Evolutionary conservation across 2,329 filamentous ascomycete genomes (phyloP).

Genomic region (Sporothrix schenckii): DNA sequence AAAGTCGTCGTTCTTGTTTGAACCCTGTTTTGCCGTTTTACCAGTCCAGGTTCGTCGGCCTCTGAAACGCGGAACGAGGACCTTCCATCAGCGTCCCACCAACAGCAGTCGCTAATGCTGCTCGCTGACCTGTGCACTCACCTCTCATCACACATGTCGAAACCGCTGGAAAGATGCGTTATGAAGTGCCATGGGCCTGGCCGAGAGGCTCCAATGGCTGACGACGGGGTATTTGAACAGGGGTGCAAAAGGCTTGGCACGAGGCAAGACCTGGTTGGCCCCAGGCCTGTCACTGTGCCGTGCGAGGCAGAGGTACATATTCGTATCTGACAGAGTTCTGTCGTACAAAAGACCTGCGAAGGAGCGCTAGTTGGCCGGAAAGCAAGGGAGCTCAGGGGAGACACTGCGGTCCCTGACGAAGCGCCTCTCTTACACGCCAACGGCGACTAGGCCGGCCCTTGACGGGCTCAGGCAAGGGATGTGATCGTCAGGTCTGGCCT

Average conservation of each 20-base stretch:
- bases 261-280: conserved; percentile 1
- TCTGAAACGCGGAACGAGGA: conserved; percentile 31
- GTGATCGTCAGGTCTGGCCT: background rate
- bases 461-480: background rate
- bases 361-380: background rate
- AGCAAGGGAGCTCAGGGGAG: background rate
- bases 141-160: background rate
- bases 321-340: too few species aligned
- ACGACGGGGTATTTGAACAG: conserved; percentile 16
- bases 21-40: conserved; percentile 27
- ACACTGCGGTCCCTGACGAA: background rate
- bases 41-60: conserved; percentile 15
- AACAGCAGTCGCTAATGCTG: background rate
- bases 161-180: background rate
- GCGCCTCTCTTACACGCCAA: background rate
- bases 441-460: background rate
- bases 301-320: too few species aligned
- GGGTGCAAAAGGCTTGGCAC: conserved; percentile 22
- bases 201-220: background rate
- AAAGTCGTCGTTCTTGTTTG: background rate
- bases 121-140: background rate
- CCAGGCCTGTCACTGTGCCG: background rate
- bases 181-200: background rate
- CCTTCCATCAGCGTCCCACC: conserved; percentile 26
- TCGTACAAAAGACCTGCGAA: too few species aligned